A percentile compares a stretch with the other conserved stretches of the same genome.
phyloP scores from a whole-genome alignment of 2,329 filamentous ascomycete species.

The Aspergillus fijiensis region DNA sequence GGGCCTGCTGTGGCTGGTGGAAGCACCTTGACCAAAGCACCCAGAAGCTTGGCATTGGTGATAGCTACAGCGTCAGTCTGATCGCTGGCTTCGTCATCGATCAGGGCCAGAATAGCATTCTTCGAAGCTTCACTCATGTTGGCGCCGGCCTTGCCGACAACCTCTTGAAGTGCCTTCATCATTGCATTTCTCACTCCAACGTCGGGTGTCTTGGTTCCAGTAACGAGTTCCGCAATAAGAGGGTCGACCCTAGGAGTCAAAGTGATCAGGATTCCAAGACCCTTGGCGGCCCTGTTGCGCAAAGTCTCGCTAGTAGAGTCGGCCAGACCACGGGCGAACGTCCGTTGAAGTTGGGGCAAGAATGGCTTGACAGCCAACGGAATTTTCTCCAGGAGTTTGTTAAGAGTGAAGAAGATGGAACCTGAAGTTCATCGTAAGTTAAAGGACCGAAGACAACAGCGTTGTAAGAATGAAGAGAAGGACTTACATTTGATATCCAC shows the following conservation, averaged over 20 bases:
- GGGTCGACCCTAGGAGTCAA: constrained; percentile 94
- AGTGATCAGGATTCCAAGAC: constrained; percentile 90
- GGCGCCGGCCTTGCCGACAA: constrained; percentile 87
- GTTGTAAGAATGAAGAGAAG: neutral
- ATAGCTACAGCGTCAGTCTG: constrained; percentile 75
- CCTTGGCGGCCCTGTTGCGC: constrained; percentile 85
- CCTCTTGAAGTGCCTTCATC: constrained; percentile 94
- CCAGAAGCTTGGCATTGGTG: constrained; percentile 85
- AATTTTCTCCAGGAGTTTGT: constrained; percentile 95
- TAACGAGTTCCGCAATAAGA: constrained; percentile 85
- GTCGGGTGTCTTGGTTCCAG: constrained; percentile 90
- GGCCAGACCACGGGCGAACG: constrained; percentile 92
- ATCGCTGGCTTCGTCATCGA: constrained; percentile 79
- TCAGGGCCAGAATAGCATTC: constrained; percentile 79
- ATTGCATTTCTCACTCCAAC: constrained; percentile 88
- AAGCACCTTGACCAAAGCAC: constrained; percentile 84
- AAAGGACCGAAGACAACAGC: neutral
- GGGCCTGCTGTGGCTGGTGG: constrained; percentile 65
- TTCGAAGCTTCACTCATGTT: constrained; percentile 95
- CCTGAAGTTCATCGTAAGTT: constrained; percentile 47
- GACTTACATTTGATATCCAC: constrained; percentile 77
- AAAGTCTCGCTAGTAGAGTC: constrained; percentile 89
- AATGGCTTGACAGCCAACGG: constrained; percentile 94
- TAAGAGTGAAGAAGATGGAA: constrained; percentile 88
- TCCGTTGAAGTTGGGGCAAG: constrained; percentile 91